These are phyloP conservation scores for Chaetomium cochliodes DNA, from an alignment of 495 filamentous ascomycete species.

Conservation along the genomic window DNA sequence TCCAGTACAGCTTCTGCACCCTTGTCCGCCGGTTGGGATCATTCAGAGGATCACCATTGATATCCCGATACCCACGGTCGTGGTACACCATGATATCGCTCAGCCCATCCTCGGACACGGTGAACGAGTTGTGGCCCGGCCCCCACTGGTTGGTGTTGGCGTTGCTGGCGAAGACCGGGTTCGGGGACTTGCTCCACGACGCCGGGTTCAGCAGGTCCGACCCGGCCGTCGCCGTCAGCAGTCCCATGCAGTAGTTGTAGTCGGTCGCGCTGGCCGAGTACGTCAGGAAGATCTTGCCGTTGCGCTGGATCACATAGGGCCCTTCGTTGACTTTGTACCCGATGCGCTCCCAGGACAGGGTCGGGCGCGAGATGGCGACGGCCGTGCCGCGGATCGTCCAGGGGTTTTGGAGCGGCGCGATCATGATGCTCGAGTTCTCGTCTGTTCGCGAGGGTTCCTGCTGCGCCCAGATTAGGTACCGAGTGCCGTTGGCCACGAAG, in stretches of 20 bases:
- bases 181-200: slow-evolving; percentile 46
- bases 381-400: slow-evolving; percentile 33
- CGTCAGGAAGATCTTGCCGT: slow-evolving; percentile 48
- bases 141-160: slow-evolving; percentile 53
- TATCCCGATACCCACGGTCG: slow-evolving; percentile 43
- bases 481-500: slow-evolving; percentile 31
- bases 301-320: slow-evolving; percentile 41
- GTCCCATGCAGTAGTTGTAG: slow-evolving; percentile 51
- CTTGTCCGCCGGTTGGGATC: slow-evolving; percentile 52
- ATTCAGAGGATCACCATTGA: slow-evolving; percentile 34
- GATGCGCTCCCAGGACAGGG: slow-evolving; percentile 49
- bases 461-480: slow-evolving; percentile 36
- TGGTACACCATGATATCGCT: slow-evolving; percentile 54
- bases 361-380: slow-evolving; percentile 45
- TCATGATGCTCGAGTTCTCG: slow-evolving; percentile 28
- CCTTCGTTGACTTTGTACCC: slow-evolving; percentile 57
- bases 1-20: slow-evolving; percentile 47
- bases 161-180: slow-evolving; percentile 32
- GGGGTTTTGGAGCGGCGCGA: slow-evolving; percentile 30
- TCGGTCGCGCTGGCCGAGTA: slow-evolving; percentile 49
- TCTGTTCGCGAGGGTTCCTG: slow-evolving; percentile 27
- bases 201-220: slow-evolving; percentile 40
- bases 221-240: slow-evolving; percentile 45
- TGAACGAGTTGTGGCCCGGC: slow-evolving; percentile 55
- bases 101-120: slow-evolving; percentile 48